Evolutionary conservation across 2,329 filamentous ascomycete genomes (phyloP).

Genomic region (Phyllosticta citrichinensis): DNA sequence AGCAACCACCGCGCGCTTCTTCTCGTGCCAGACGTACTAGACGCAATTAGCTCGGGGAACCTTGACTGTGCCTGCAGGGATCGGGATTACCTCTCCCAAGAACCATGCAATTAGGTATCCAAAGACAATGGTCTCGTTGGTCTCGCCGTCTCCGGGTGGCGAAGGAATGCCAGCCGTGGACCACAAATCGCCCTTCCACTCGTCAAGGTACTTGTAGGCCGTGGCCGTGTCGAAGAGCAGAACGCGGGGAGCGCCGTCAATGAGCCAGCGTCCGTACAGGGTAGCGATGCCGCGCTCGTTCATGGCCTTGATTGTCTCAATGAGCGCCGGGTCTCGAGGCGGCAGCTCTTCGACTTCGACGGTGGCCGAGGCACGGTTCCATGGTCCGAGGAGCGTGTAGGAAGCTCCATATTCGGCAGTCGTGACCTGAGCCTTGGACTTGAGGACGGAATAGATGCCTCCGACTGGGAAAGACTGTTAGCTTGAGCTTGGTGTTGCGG

Average conservation of each 20-base stretch:
- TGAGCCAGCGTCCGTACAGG: conserved; percentile 92
- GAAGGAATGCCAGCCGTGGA: conserved; percentile 87
- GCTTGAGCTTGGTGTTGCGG: not conserved
- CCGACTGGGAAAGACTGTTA: conserved; percentile 52
- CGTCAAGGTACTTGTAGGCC: conserved; percentile 80
- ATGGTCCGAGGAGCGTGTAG: conserved; percentile 89
- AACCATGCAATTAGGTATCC: conserved; percentile 98
- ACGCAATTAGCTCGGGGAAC: conserved; percentile 13
- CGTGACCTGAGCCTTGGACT: conserved; percentile 96
- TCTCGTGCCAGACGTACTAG: conserved; percentile 89
- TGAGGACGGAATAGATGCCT: conserved; percentile 98
- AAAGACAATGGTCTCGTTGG: conserved; percentile 95
- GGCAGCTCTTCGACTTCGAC: conserved; percentile 94
- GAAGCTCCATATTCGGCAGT: conserved; percentile 97
- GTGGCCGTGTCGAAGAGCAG: conserved; percentile 92
- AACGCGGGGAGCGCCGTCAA: conserved; percentile 89
- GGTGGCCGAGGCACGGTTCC: conserved; percentile 91
- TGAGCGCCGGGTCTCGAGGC: conserved; percentile 68
- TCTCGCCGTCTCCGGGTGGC: conserved; percentile 83
- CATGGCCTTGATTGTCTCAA: conserved; percentile 84
- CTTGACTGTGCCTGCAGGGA: not conserved
- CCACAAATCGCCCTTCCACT: conserved; percentile 98
- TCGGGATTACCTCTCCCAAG: conserved; percentile 69
- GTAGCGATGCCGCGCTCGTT: conserved; percentile 81
- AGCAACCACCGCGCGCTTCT: conserved; percentile 82